Base-by-base conservation (phyloP, 139 green algal species). In the Coelastrella sp. region DNA sequence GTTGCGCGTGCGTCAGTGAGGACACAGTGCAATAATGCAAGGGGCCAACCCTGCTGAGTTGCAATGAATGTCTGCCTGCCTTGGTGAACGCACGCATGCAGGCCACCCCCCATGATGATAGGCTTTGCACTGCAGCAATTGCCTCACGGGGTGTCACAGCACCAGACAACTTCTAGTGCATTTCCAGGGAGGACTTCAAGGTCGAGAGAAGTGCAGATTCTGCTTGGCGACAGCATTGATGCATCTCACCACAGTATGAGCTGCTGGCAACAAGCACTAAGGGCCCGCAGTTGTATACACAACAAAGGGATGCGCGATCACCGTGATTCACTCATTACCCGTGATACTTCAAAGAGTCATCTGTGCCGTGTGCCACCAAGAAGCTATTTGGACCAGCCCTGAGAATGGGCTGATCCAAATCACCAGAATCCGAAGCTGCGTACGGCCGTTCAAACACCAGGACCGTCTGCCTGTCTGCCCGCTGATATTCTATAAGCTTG, bases 401-500 rank as follows among this genome's bases (percentile, higher is more conserved):
- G 7, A n/a, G 10, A 22, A 86, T 19, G 8, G 80, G 57, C 32
- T 71, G 7, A 60, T 77, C n/a, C 10, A 5, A 17, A 61, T 75
- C 32, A 47, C 32, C 68, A 16, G 22, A 20, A 88, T 78, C 57
- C 57, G 20, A 56, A 56, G 57, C 68, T 32, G 80, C 32, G 77
- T 22, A 75, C 56, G 66, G 88, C 56, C 58, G 80, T 73, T 92
- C 89, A 11, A 74, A 58, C n/a, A 47, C n/a, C 10, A 73, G 23
- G 17, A 74, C 3, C 3, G 61, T 68, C 59, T 60, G 74, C 73
- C 32, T 59, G 22, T 54, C 66, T 58, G 68, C 17, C 19, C 82
- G 61, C 74, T 89, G 73, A 59, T 82, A 86, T 1, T 60, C 20
- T 3, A 89, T 16, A 17, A 76, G 5, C 20, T 5, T 14, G 10